A percentile compares a stretch with the other conserved stretches of the same genome.
These are phyloP conservation scores for Prunus armeniaca DNA, from an alignment of 306 rosid genomes.

Conservation along the genomic window DNA sequence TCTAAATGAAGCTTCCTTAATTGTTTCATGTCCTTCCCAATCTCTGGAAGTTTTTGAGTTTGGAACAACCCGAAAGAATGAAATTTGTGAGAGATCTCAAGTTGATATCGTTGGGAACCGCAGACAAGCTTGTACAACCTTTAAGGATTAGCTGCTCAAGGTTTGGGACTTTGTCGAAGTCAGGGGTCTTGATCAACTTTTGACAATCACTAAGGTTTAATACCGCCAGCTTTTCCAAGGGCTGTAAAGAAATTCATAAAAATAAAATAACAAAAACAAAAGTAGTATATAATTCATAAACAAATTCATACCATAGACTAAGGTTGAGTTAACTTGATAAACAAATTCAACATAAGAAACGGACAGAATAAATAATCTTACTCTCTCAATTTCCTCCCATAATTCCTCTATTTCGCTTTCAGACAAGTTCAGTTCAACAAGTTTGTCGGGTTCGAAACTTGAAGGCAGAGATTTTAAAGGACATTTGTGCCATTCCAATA, in stretches of 20 bases:
- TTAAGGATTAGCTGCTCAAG: not conserved
- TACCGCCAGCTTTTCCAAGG: not conserved
- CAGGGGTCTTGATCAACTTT: not conserved
- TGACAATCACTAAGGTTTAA: not conserved
- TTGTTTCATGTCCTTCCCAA: conserved; percentile 2
- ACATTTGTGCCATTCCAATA: not conserved
- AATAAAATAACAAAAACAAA: not conserved
- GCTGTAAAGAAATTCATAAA: not conserved
- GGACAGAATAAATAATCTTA: not conserved
- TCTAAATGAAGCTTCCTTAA: conserved; percentile 17
- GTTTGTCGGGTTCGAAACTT: not conserved
- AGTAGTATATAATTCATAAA: not conserved
- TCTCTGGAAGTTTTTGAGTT: not conserved
- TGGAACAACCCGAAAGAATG: conserved; percentile 1
- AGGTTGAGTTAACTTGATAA: not conserved
- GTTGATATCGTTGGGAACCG: not conserved
- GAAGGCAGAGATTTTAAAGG: not conserved
- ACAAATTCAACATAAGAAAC: not conserved
- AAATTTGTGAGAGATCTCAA: not conserved
- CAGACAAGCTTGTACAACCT: not conserved
- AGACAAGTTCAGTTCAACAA: not conserved
- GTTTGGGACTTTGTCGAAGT: not conserved
- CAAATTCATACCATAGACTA: too few species aligned
- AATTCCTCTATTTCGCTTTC: not conserved
- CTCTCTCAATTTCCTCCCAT: not conserved